Base-by-base conservation (phyloP, 805 yeast genomes). In the Barnettozyma botsteinii region DNA sequence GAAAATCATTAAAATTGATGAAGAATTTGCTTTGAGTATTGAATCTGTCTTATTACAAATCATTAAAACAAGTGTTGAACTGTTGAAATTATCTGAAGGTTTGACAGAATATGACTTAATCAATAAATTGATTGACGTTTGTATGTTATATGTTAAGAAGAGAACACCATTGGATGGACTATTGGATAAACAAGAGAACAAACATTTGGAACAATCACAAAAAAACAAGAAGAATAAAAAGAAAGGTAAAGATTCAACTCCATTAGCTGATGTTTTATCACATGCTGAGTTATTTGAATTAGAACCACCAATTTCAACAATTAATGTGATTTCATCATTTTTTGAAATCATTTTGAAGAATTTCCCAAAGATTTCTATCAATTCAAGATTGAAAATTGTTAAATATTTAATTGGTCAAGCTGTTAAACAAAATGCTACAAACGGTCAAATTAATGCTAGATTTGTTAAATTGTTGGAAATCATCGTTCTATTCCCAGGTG, bases 401-500 rank as follows among this genome's bases (percentile, higher is more conserved):
- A 65, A 69, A 36, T 76, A 64, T 55, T 61, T 61, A 4, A 55
- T 76, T 5, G 40, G 66, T 4, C 66, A 59, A 42, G 56, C 70
- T 31, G 52, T 69, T 33, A 48, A 51, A 25, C 60, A 62, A 40
- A 35, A 57, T 37, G 45, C 57, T 14, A 15, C 53, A 28, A 41
- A 53, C 17, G 61, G 65, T 13, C 18, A 47, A 35, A 51, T 67
- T 31, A 55, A 60, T 19, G 22, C 37, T 0, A 45, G 54, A 21
- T 49, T 61, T 17, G 29, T 46, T 10, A 69, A 67, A 18, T 55
- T 79, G 19, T 62, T 85, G 26, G 69, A 77, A 36, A 59, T 70
- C 4, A 61, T 84, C n/a, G 74, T 85, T 3, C 50, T 85, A 30
- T 77, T 72, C 55, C 95, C 96, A 3, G 85, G 83, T 5, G 58